phyloP scores from a whole-genome alignment of 1,284 basidiomycete species.

The Fomitopsis pinicola region DNA sequence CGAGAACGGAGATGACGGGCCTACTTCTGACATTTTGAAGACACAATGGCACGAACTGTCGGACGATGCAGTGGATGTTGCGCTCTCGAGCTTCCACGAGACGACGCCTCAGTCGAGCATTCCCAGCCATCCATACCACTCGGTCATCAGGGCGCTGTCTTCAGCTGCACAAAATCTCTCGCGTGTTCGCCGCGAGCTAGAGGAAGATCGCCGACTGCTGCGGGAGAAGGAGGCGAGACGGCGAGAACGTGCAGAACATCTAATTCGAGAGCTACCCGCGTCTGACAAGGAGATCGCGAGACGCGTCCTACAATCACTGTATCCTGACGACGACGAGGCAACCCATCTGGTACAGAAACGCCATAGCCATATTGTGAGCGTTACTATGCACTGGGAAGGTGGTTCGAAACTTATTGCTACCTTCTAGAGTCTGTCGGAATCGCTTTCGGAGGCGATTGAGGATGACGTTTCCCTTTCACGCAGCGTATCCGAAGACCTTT shows the following conservation, averaged over 20 bases:
- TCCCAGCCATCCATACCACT: slow-evolving; percentile 57
- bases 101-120: slow-evolving; percentile 41
- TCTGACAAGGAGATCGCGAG: slow-evolving; percentile 62
- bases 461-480: slow-evolving; percentile 44
- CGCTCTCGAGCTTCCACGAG: slow-evolving; percentile 44
- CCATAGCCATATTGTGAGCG: slow-evolving; percentile 52
- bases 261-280: slow-evolving; percentile 52
- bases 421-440: slow-evolving; percentile 60
- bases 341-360: slow-evolving; percentile 46
- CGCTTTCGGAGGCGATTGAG: slow-evolving; percentile 65
- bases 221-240: slow-evolving; percentile 55
- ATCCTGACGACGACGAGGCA: slow-evolving; percentile 58
- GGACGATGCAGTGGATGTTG: slow-evolving; percentile 62
- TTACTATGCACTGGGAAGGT: neutral
- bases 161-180: slow-evolving; percentile 57
- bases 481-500: slow-evolving; percentile 31
- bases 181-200: slow-evolving; percentile 53
- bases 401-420: neutral
- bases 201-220: slow-evolving; percentile 47
- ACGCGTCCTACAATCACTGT: slow-evolving; percentile 62
- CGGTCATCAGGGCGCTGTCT: slow-evolving; percentile 64
- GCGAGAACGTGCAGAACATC: slow-evolving; percentile 42
- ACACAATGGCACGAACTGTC: slow-evolving; percentile 70
- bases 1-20: neutral
- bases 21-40: slow-evolving; percentile 38